A percentile compares a stretch with the other conserved stretches of the same genome.
These are phyloP conservation scores for Amauroascus verrucosus DNA, from an alignment of 2,329 filamentous ascomycete species.

Conservation along the genomic window DNA sequence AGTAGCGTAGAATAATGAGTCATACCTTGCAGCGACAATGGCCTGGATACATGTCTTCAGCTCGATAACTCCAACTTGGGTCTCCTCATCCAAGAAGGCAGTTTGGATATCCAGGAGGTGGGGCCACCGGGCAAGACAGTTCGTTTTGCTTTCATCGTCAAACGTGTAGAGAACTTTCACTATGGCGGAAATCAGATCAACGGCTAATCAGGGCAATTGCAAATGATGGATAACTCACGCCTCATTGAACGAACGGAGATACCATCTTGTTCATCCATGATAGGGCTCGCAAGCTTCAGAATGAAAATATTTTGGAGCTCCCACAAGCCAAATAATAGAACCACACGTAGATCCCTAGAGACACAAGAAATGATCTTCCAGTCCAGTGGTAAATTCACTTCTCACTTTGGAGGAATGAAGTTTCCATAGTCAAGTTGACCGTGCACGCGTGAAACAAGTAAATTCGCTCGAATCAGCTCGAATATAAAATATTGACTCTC, in stretches of 20 bases:
- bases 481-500: background rate
- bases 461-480: background rate
- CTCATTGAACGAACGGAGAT: slow-evolving; percentile 56
- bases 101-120: slow-evolving; percentile 71
- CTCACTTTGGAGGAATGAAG: background rate
- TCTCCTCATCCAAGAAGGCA: slow-evolving; percentile 66
- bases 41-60: slow-evolving; percentile 78
- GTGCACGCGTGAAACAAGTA: background rate
- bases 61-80: slow-evolving; percentile 76
- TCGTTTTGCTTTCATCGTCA: slow-evolving; percentile 75
- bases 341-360: too few species aligned
- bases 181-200: slow-evolving; percentile 32
- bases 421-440: background rate
- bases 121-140: slow-evolving; percentile 78
- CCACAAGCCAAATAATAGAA: background rate
- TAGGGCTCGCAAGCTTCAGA: slow-evolving; percentile 7
- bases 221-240: slow-evolving; percentile 43
- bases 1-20: slow-evolving; percentile 4
- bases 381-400: background rate
- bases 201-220: slow-evolving; percentile 4
- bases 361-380: slow-evolving; percentile 5
- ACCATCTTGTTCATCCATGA: slow-evolving; percentile 41
- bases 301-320: background rate
- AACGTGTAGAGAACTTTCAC: slow-evolving; percentile 98
- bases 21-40: slow-evolving; percentile 54